Conservation (phyloP, 2,329 filamentous ascomycete species). For the Neofusicoccum ribis region DNA sequence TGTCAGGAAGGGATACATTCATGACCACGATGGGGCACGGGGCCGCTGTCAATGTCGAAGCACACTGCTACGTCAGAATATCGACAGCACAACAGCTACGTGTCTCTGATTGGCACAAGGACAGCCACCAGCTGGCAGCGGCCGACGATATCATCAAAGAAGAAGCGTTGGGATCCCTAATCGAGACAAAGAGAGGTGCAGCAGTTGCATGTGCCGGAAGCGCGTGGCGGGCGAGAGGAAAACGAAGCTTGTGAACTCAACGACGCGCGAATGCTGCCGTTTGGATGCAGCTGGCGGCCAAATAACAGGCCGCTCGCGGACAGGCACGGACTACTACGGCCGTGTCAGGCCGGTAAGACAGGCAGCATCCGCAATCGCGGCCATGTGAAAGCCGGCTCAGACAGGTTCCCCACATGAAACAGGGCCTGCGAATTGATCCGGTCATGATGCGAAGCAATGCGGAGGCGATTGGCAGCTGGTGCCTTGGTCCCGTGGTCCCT, state of each 20-base stretch:
- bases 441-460: background rate
- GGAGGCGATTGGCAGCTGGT: background rate
- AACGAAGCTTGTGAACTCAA: background rate
- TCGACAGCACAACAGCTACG: conserved; percentile 1
- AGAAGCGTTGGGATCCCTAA: background rate
- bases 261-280: background rate
- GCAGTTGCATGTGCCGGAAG: background rate
- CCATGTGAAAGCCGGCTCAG: conserved; percentile 5
- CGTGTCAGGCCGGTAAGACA: background rate
- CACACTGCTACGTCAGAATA: background rate
- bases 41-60: background rate
- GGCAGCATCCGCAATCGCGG: background rate
- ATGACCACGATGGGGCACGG: background rate
- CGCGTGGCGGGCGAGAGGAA: background rate
- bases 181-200: background rate
- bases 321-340: background rate
- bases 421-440: background rate
- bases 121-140: background rate
- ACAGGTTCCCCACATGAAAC: conserved; percentile 12
- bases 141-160: background rate
- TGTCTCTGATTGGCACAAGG: conserved; percentile 2
- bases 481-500: background rate
- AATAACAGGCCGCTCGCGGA: background rate
- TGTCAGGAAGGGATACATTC: no score
- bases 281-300: background rate